phyloP scores from a whole-genome alignment of 768 basidiomycete species.

The Flagelloscypha sp. region DNA sequence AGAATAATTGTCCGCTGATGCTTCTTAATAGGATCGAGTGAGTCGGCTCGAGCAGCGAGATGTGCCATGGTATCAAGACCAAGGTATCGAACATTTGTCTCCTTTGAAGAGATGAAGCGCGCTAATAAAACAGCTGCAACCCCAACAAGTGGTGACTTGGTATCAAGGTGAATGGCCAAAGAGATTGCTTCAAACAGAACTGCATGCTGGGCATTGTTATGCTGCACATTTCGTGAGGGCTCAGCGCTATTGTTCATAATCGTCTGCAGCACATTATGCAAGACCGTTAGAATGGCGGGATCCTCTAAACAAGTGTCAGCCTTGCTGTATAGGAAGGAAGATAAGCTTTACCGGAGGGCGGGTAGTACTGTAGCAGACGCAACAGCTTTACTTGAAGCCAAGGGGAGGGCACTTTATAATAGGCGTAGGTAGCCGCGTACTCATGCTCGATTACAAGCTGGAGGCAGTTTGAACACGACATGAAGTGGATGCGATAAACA shows the following conservation, averaged over 20 bases:
- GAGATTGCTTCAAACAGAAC: slow-evolving; percentile 98
- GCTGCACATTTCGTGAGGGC: slow-evolving; percentile 89
- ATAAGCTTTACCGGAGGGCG: slow-evolving; percentile 69
- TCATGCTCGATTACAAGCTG: slow-evolving; percentile 90
- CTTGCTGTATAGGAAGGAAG: slow-evolving; percentile 3
- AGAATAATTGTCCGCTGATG: slow-evolving; percentile 95
- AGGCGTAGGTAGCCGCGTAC: slow-evolving; percentile 82
- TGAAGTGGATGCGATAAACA: background rate
- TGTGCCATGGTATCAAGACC: slow-evolving; percentile 98
- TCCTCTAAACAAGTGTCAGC: slow-evolving; percentile 53
- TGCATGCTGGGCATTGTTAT: slow-evolving; percentile 97
- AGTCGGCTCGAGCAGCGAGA: slow-evolving; percentile 88
- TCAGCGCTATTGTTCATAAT: slow-evolving; percentile 90
- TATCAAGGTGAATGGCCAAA: slow-evolving; percentile 92
- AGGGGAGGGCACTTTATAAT: slow-evolving; percentile 95
- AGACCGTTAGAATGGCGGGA: slow-evolving; percentile 60
- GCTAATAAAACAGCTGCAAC: slow-evolving; percentile 88
- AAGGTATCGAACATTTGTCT: slow-evolving; percentile 96
- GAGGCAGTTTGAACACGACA: background rate
- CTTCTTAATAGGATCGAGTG: slow-evolving; percentile 85
- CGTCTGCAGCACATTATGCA: slow-evolving; percentile 79
- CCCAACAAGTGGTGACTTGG: slow-evolving; percentile 79
- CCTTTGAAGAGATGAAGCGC: slow-evolving; percentile 94
- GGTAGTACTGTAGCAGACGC: slow-evolving; percentile 89
- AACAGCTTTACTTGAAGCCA: slow-evolving; percentile 97